Conservation (phyloP, 371 early-diverging fungal species). For the Chytridium lagenaria region DNA sequence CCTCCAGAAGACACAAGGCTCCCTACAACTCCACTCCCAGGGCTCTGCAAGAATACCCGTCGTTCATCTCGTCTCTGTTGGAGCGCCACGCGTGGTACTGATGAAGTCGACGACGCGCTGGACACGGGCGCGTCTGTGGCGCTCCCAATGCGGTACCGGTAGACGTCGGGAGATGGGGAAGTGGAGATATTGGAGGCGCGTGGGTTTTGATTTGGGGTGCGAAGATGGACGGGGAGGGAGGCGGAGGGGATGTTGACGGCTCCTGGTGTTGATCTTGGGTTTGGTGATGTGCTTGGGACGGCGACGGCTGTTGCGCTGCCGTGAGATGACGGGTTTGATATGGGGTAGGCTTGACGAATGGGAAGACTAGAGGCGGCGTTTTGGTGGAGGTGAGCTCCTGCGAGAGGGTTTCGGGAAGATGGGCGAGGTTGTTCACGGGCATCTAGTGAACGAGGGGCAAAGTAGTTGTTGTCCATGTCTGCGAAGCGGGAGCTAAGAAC, state of each 20-base stretch:
- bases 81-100: too few relatives aligned
- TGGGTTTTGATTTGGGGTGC: neutral
- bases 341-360: neutral
- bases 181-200: neutral
- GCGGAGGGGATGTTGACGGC: neutral
- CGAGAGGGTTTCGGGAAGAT: neutral
- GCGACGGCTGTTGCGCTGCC: neutral
- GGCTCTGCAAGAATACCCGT: constrained; percentile 1
- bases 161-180: constrained; percentile 5
- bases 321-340: neutral
- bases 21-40: neutral
- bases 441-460: constrained; percentile 40
- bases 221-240: constrained; percentile 1
- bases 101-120: too few relatives aligned
- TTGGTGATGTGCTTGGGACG: neutral
- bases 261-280: neutral
- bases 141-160: constrained; percentile 11
- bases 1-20: neutral
- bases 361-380: neutral
- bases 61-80: too few relatives aligned
- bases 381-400: neutral
- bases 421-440: neutral
- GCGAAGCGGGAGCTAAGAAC: constrained; percentile 61
- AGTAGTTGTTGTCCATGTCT: constrained; percentile 78
- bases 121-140: neutral